A percentile compares a stretch with the other conserved stretches of the same genome.
Evolutionary conservation across 805 yeast genomes (phyloP).

Genomic region (Pichia californica): DNA sequence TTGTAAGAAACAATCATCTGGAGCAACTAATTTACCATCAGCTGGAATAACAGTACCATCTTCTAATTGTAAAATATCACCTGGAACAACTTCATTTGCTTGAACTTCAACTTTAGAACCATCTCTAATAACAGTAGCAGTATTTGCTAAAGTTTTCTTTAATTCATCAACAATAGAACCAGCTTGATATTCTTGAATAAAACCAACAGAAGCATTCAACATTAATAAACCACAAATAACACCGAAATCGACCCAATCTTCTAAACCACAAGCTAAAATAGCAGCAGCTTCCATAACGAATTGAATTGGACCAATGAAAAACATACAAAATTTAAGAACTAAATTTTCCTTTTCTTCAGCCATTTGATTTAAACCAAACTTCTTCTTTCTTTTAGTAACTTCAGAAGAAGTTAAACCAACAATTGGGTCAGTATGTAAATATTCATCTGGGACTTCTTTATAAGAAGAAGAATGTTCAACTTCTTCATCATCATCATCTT

Average conservation of each 20-base stretch:
- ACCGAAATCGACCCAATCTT: conserved; percentile 99
- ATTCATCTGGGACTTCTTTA: conserved; percentile 80
- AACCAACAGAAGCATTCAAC: conserved; percentile 91
- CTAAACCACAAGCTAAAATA: conserved; percentile 88
- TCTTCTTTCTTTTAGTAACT: conserved; percentile 77
- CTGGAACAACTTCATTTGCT: conserved; percentile 85
- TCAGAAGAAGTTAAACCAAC: conserved; percentile 74
- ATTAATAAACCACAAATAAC: conserved; percentile 83
- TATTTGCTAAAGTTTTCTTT: conserved; percentile 89
- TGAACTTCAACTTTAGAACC: conserved; percentile 69
- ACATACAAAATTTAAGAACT: conserved; percentile 72
- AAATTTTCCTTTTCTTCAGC: conserved; percentile 80
- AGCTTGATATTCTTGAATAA: conserved; percentile 95
- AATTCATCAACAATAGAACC: conserved; percentile 96
- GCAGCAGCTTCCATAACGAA: conserved; percentile 98
- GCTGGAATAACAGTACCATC: conserved; percentile 91
- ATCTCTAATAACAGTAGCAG: conserved; percentile 81
- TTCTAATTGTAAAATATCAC: conserved; percentile 86
- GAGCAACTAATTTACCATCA: conserved; percentile 78
- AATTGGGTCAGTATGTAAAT: conserved; percentile 74
- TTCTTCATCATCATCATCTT: conserved; percentile 26
- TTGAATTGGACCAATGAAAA: conserved; percentile 93
- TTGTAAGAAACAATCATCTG: conserved; percentile 82
- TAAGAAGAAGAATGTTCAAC: conserved; percentile 47
- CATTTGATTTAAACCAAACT: conserved; percentile 86